Base-by-base conservation (phyloP, 768 basidiomycete species). In the Paxillus involutus region DNA sequence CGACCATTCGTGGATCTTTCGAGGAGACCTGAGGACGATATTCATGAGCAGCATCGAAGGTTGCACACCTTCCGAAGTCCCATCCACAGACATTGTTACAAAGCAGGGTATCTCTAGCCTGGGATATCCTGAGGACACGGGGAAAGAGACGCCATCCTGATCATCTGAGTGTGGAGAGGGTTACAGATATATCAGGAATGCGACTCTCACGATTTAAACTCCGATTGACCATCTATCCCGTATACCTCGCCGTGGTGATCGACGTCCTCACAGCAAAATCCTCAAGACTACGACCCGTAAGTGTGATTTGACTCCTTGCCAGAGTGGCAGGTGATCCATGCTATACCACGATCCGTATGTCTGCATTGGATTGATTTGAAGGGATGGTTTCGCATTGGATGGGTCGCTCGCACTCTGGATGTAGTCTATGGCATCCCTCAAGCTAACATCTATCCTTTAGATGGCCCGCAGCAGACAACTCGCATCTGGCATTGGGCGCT, bases 391-490 rank as follows among this genome's bases (percentile, higher is more conserved):
- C 35, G 56, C 47, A 72, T 44, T 71, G 73, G 75, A 76, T 76
- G 71, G 59, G 54, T 60, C 49, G 19, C 42, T 32, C 46, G 53
- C 59, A 44, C 47, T 51, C 58, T 64, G 73, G 77, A 78, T 78
- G 74, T 56, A 50, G 52, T 62, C 24, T 45, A 14, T 14, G 29
- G 32, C 39, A n/a, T 8, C n/a, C 29, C 43, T 19, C 48, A 39
- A 53, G 19, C 67, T 71, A 37, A 71, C 60, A 24, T 5, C 35
- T 19, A 24, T 53, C 50, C 59, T 54, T 53, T 73, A 87, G 86
- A 91, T 92, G 89, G 89, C 88, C 74, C 87, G 89, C 77, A 88
- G 80, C 73, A 88, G 89, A 78, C 85, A 89, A 79, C 77, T 94
- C 74, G 85, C 83, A 71, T 83, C 88, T 62, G 81, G 88, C 70